Conservation (phyloP, 1,284 basidiomycete genomes). For the Puccinia polysora region DNA sequence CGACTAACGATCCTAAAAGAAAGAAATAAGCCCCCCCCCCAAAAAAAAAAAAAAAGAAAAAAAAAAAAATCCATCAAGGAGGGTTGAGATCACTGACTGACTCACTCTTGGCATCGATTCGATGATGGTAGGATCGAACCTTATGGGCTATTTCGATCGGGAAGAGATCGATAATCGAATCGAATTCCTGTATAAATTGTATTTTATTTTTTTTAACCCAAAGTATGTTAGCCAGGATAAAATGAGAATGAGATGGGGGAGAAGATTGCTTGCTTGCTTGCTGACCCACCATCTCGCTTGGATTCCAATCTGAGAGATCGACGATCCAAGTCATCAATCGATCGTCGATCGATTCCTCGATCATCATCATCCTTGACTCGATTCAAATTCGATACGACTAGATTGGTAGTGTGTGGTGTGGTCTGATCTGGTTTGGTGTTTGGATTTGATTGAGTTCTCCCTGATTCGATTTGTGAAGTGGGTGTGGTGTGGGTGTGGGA, state of each 20-base stretch:
- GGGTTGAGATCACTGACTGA: neutral
- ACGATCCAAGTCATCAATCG: slow-evolving; percentile 28
- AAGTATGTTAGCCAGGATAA: too few relatives aligned
- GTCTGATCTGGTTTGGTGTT: too few relatives aligned
- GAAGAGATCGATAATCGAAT: neutral
- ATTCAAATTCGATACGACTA: too few relatives aligned
- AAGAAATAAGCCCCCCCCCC: too few relatives aligned
- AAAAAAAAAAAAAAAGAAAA: neutral
- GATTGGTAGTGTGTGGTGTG: too few relatives aligned
- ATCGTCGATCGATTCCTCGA: too few relatives aligned
- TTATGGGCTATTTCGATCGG: slow-evolving; percentile 3
- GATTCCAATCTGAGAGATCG: slow-evolving; percentile 19
- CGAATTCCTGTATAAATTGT: slow-evolving; percentile 1
- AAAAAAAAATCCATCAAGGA: neutral
- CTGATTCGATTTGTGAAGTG: too few relatives aligned
- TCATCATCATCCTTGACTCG: too few relatives aligned
- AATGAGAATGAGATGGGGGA: neutral
- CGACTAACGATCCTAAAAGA: slow-evolving; percentile 28
- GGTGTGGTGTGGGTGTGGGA: too few relatives aligned
- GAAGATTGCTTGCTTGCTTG: neutral
- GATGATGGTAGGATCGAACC: slow-evolving; percentile 18
- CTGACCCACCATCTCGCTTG: neutral
- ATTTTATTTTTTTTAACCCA: neutral
- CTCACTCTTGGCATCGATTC: slow-evolving; percentile 15
- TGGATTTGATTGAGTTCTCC: too few relatives aligned